Evolutionary conservation across 1,284 basidiomycete genomes (phyloP).

Genomic region (Naganishia sp.): DNA sequence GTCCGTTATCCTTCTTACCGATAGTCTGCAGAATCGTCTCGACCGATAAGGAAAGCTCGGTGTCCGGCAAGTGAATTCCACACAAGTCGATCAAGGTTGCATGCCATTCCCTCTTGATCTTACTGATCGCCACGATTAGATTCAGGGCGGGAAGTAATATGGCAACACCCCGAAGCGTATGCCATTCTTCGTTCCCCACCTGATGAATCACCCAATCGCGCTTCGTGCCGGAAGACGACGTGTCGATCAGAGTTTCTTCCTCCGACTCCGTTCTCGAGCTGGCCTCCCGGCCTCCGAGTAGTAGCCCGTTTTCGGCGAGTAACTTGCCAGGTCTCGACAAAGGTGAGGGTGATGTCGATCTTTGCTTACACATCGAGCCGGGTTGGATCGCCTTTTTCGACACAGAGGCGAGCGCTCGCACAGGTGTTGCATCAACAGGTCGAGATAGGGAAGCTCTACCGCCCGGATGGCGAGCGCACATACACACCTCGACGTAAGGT

Average conservation of each 20-base stretch:
- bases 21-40: conserved; percentile 1
- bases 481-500: conserved; percentile 9
- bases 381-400: conserved; percentile 5
- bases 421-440: conserved; percentile 14
- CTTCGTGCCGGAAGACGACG: background rate
- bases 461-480: conserved; percentile 21
- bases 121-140: conserved; percentile 3
- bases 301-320: background rate
- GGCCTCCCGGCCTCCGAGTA: background rate
- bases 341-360: conserved; percentile 25
- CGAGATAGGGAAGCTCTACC: conserved; percentile 17
- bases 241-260: conserved; percentile 7
- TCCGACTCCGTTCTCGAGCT: conserved; percentile 20
- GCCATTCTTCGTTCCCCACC: conserved; percentile 5
- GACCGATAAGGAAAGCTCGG: conserved; percentile 9
- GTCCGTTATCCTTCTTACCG: background rate
- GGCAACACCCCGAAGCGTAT: conserved; percentile 3
- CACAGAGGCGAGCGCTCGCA: conserved; percentile 2
- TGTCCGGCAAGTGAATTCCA: background rate
- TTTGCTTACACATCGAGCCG: conserved; percentile 11
- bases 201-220: conserved; percentile 15
- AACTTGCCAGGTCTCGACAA: conserved; percentile 7
- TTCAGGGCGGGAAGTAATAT: conserved; percentile 9
- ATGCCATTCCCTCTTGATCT: conserved; percentile 17
- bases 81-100: conserved; percentile 8